These are phyloP conservation scores for Fraxinus dipetala DNA, from an alignment of 305 asterid species.

Conservation along the genomic window DNA sequence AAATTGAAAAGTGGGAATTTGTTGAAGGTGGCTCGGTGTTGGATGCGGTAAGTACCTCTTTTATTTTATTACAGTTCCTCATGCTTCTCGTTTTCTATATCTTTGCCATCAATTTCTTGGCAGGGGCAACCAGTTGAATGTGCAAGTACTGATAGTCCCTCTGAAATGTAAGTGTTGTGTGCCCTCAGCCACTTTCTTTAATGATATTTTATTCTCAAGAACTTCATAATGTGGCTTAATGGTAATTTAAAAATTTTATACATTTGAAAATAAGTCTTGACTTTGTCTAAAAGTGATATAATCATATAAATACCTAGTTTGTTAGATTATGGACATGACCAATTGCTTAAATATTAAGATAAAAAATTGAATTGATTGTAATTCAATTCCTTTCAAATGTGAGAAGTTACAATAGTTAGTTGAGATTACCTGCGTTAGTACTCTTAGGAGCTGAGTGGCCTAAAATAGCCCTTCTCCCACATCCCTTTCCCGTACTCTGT, in stretches of 20 bases:
- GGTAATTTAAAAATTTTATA: neutral
- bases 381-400: neutral
- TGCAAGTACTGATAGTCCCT: slow-evolving; percentile 54
- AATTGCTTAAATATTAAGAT: neutral
- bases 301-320: neutral
- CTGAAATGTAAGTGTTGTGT: slow-evolving; percentile 59
- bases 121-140: slow-evolving; percentile 61
- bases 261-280: neutral
- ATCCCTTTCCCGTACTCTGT: neutral
- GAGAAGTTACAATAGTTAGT: neutral
- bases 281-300: neutral
- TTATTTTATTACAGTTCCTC: slow-evolving; percentile 15
- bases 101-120: slow-evolving; percentile 21
- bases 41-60: slow-evolving; percentile 47
- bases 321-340: neutral
- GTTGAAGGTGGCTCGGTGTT: slow-evolving; percentile 44
- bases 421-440: neutral
- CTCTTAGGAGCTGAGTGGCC: neutral
- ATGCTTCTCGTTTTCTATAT: slow-evolving; percentile 14
- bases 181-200: slow-evolving; percentile 1
- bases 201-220: neutral
- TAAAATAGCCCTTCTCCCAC: neutral
- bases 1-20: slow-evolving; percentile 55
- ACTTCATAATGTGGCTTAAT: neutral
- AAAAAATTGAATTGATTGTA: neutral